Conservation (phyloP, 2,329 filamentous ascomycete species). For the Cladorrhinum sp. region DNA sequence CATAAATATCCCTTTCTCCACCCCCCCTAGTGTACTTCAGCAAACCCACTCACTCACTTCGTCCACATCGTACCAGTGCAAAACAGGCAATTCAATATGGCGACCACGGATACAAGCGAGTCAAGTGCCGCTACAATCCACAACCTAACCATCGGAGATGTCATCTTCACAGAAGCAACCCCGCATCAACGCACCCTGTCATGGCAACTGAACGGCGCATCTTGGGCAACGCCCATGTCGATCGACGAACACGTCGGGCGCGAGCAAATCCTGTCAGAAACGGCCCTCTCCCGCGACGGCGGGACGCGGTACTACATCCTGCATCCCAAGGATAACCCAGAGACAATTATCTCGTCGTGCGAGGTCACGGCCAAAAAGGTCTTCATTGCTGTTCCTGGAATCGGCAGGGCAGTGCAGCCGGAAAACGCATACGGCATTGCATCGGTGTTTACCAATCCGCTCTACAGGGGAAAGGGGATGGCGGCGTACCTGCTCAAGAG, state of each 20-base stretch:
- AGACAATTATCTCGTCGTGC: slow-evolving; percentile 35
- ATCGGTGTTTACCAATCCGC: slow-evolving; percentile 36
- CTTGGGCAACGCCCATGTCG: slow-evolving; percentile 32
- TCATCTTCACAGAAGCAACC: slow-evolving; percentile 32
- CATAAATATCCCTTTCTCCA: too few species aligned
- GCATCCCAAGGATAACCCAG: slow-evolving; percentile 27
- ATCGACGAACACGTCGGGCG: slow-evolving; percentile 31
- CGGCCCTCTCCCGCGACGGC: slow-evolving; percentile 26
- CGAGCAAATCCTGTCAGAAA: slow-evolving; percentile 29
- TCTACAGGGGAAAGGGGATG: slow-evolving; percentile 34
- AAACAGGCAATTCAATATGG: too few species aligned
- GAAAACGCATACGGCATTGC: slow-evolving; percentile 32
- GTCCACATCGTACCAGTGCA: too few species aligned
- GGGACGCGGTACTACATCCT: slow-evolving; percentile 34
- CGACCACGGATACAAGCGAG: too few species aligned
- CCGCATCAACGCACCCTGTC: slow-evolving; percentile 29
- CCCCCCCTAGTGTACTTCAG: too few species aligned
- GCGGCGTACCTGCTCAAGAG: slow-evolving; percentile 33
- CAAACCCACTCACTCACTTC: too few species aligned
- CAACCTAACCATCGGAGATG: slow-evolving; percentile 19
- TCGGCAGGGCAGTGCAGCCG: not conserved
- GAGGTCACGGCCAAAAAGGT: slow-evolving; percentile 29
- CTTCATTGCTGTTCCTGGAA: slow-evolving; percentile 17
- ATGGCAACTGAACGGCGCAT: slow-evolving; percentile 34
- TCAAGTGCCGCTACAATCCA: too few species aligned